Evolutionary conservation across 169 alveolate genomes (phyloP).

Genomic region (Eimeria maxima): DNA sequence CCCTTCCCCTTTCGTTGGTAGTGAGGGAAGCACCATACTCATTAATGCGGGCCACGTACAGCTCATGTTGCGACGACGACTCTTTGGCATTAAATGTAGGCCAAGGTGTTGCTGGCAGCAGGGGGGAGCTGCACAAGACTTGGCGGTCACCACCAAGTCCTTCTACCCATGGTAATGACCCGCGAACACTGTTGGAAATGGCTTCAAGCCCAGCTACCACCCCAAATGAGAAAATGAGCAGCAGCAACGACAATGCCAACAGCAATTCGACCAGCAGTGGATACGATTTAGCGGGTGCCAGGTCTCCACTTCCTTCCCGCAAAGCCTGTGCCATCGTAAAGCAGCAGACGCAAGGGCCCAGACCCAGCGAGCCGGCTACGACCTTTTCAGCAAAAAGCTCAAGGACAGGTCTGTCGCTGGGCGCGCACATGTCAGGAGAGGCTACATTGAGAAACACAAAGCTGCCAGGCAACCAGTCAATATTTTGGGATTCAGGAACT

Average conservation of each 20-base stretch:
- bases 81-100: neutral
- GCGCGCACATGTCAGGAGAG: neutral
- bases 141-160: neutral
- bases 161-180: neutral
- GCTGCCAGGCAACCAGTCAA: neutral
- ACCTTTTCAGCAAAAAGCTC: too few species aligned
- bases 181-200: neutral
- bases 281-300: neutral
- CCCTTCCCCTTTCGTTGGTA: slow-evolving; percentile 35
- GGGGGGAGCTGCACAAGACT: neutral
- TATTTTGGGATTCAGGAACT: neutral
- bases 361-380: neutral
- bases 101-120: neutral
- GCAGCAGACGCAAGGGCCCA: neutral
- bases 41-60: slow-evolving; percentile 47
- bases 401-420: neutral
- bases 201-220: neutral
- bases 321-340: neutral
- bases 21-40: slow-evolving; percentile 72
- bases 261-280: slow-evolving; percentile 8
- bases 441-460: neutral
- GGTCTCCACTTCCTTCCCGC: neutral
- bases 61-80: slow-evolving; percentile 49
- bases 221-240: neutral
- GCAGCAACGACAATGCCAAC: slow-evolving; percentile 16